A percentile compares a stretch with the other conserved stretches of the same genome.
phyloP scores from a whole-genome alignment of 2,329 filamentous ascomycete genomes.

The Exophiala calicioides region DNA sequence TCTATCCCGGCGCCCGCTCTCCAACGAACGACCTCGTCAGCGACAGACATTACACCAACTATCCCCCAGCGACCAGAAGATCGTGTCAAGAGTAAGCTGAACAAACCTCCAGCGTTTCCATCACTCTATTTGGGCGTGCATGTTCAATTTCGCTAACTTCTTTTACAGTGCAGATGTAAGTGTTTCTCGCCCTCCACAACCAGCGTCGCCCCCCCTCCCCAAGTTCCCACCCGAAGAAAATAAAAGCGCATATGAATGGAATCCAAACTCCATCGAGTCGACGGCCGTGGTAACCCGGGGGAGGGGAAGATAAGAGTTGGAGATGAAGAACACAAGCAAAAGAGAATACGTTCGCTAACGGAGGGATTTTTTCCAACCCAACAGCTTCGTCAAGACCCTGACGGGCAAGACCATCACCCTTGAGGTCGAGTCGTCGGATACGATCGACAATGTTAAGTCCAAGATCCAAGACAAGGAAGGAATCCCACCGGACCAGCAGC shows the following conservation, averaged over 20 bases:
- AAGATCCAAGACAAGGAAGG: slow-evolving; percentile 99
- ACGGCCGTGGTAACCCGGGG: too few species aligned
- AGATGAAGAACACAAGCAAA: too few species aligned
- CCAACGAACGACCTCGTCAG: slow-evolving; percentile 8
- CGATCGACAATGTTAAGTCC: slow-evolving; percentile 99
- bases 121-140: too few species aligned
- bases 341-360: too few species aligned
- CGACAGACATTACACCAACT: slow-evolving; percentile 14
- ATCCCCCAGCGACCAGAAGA: slow-evolving; percentile 25
- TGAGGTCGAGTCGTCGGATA: slow-evolving; percentile 98
- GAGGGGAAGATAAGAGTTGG: slow-evolving; percentile 9
- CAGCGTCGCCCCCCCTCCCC: background rate
- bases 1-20: slow-evolving; percentile 8
- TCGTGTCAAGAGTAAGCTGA: slow-evolving; percentile 31
- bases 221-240: slow-evolving; percentile 1
- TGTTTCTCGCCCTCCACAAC: slow-evolving; percentile 31
- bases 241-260: too few species aligned
- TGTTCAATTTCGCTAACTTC: slow-evolving; percentile 13
- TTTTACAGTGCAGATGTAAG: slow-evolving; percentile 85
- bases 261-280: too few species aligned
- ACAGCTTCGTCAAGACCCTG: slow-evolving; percentile 99
- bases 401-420: slow-evolving; percentile 99
- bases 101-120: too few species aligned
- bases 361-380: too few species aligned
- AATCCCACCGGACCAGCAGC: slow-evolving; percentile 97